A percentile compares a stretch with the other conserved stretches of the same genome.
Evolutionary conservation across 1,139 yeast genomes (phyloP).

Genomic region (Blastobotrys persicus): DNA sequence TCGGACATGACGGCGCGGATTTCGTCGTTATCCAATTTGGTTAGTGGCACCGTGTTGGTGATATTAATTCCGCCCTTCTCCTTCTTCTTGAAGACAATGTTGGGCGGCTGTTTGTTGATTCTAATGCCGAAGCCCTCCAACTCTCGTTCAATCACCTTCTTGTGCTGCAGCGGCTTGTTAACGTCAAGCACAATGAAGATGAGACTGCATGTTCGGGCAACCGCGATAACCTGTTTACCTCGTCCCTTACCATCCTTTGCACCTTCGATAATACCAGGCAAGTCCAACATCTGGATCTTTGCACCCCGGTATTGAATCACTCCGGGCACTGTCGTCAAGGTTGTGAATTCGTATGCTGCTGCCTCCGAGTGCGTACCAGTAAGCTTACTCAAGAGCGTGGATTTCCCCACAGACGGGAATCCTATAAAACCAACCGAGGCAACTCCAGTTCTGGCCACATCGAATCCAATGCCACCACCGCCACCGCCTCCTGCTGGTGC

Average conservation of each 20-base stretch:
- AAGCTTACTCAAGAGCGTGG: constrained; percentile 73
- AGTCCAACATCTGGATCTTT: constrained; percentile 93
- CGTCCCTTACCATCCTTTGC: constrained; percentile 99
- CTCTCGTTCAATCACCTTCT: constrained; percentile 89
- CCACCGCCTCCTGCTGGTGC: constrained; percentile 82
- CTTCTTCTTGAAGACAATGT: constrained; percentile 83
- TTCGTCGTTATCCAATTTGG: constrained; percentile 88
- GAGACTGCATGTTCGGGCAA: constrained; percentile 92
- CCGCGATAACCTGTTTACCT: constrained; percentile 98
- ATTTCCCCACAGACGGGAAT: constrained; percentile 96
- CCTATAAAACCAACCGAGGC: constrained; percentile 98
- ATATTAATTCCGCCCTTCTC: constrained; percentile 95
- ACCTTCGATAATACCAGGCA: constrained; percentile 98
- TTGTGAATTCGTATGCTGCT: constrained; percentile 96
- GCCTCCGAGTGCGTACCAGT: constrained; percentile 97
- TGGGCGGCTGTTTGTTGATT: constrained; percentile 87
- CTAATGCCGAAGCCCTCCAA: constrained; percentile 97
- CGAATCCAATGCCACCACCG: constrained; percentile 85
- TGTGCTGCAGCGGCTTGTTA: constrained; percentile 91
- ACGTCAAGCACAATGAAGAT: constrained; percentile 93
- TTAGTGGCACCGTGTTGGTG: constrained; percentile 88
- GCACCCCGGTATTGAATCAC: constrained; percentile 95
- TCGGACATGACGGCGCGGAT: constrained; percentile 95
- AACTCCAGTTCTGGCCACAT: constrained; percentile 96
- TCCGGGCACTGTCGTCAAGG: constrained; percentile 97